Conservation (phyloP, 805 yeast species). For the Saccharomycopsis sp. region DNA sequence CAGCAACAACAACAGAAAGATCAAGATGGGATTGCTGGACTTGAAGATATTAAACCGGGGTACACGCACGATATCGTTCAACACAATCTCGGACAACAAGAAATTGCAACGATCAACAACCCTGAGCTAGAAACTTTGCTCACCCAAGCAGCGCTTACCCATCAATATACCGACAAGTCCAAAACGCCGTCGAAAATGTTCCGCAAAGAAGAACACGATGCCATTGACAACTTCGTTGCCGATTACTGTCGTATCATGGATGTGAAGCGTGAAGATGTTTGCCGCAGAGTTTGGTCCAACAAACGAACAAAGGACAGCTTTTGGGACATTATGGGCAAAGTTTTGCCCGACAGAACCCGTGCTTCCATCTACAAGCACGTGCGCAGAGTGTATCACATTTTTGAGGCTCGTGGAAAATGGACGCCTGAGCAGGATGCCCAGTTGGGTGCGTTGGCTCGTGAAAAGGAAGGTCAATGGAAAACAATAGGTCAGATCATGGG, state of each 20-base stretch:
- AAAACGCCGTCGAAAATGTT: slow-evolving; percentile 31
- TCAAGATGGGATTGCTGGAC: background rate
- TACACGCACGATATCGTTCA: slow-evolving; percentile 18
- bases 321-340: slow-evolving; percentile 77
- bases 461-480: slow-evolving; percentile 82
- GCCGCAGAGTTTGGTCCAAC: slow-evolving; percentile 81
- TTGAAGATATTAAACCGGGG: background rate
- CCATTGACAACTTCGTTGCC: slow-evolving; percentile 62
- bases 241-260: slow-evolving; percentile 59
- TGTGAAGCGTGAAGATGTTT: slow-evolving; percentile 57
- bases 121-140: slow-evolving; percentile 13
- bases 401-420: slow-evolving; percentile 87
- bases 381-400: slow-evolving; percentile 79
- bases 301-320: slow-evolving; percentile 80
- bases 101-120: background rate
- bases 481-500: slow-evolving; percentile 69
- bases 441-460: slow-evolving; percentile 52
- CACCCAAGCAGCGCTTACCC: slow-evolving; percentile 18
- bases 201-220: slow-evolving; percentile 54
- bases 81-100: slow-evolving; percentile 27
- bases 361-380: slow-evolving; percentile 92
- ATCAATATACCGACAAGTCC: slow-evolving; percentile 7
- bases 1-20: background rate
- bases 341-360: slow-evolving; percentile 75
- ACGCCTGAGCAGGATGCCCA: slow-evolving; percentile 68